Percentiles rank a stretch among this genome's conserved stretches.
Evolutionary conservation across 192 early-diverging fungal species (phyloP).

Genomic region (Radiomyces spectabilis): DNA sequence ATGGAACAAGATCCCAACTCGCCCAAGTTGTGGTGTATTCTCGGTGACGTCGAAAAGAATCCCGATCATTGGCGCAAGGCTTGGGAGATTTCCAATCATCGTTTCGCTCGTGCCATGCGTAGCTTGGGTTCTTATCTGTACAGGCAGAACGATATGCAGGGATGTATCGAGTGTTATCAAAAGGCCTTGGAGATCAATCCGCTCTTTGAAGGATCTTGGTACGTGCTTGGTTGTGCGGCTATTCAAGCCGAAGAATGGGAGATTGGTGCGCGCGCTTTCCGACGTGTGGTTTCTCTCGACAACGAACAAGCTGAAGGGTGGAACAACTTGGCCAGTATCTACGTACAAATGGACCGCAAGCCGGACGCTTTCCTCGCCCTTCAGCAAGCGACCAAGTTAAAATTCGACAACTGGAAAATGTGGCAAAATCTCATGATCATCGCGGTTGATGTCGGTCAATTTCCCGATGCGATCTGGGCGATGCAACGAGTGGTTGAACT

Average conservation of each 20-base stretch:
- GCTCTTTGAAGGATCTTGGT: conserved; percentile 95
- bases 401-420: conserved; percentile 81
- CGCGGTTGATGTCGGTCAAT: conserved; percentile 69
- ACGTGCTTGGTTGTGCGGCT: conserved; percentile 89
- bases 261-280: conserved; percentile 66
- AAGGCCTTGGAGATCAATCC: conserved; percentile 88
- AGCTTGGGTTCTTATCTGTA: conserved; percentile 81
- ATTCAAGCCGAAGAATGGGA: conserved; percentile 76
- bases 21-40: conserved; percentile 81
- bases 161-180: conserved; percentile 67
- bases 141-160: conserved; percentile 51
- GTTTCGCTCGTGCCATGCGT: conserved; percentile 92
- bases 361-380: conserved; percentile 76
- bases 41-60: conserved; percentile 81
- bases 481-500: conserved; percentile 77
- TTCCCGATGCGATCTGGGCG: conserved; percentile 77
- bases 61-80: conserved; percentile 76
- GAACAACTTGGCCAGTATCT: conserved; percentile 90
- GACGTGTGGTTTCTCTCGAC: conserved; percentile 64
- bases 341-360: conserved; percentile 62
- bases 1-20: conserved; percentile 52
- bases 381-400: conserved; percentile 71
- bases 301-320: conserved; percentile 88
- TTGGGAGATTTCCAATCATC: conserved; percentile 78
- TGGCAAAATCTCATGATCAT: conserved; percentile 90